Evolutionary conservation across 768 basidiomycete genomes (phyloP).

Genomic region (Tulasnella sp.): DNA sequence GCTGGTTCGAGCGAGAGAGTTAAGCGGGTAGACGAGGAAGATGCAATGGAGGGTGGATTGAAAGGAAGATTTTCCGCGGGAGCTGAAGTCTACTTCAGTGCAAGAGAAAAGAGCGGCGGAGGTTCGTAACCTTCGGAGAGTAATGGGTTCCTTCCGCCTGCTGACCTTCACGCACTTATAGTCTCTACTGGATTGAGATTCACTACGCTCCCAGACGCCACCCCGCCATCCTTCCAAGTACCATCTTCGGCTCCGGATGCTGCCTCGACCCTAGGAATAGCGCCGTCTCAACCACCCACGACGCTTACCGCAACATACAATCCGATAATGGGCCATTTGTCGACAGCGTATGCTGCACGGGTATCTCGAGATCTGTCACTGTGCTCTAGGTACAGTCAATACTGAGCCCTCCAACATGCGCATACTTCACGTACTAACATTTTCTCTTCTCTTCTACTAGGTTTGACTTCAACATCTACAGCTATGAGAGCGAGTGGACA

Average conservation of each 20-base stretch:
- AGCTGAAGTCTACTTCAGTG: constrained; percentile 88
- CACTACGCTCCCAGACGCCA: constrained; percentile 76
- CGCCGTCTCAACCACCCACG: constrained; percentile 70
- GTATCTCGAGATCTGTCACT: constrained; percentile 76
- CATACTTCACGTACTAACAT: neutral
- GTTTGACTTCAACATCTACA: constrained; percentile 95
- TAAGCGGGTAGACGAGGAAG: constrained; percentile 91
- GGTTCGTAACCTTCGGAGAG: constrained; percentile 38
- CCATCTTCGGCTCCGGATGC: constrained; percentile 21
- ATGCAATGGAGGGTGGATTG: constrained; percentile 81
- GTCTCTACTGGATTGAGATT: constrained; percentile 93
- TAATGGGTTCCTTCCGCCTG: neutral
- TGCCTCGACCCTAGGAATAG: constrained; percentile 19
- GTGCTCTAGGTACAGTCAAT: constrained; percentile 38
- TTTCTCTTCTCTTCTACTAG: constrained; percentile 21
- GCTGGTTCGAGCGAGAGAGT: constrained; percentile 31
- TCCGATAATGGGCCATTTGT: constrained; percentile 91
- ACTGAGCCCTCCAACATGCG: neutral
- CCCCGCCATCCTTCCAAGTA: constrained; percentile 51
- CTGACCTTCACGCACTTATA: constrained; percentile 22
- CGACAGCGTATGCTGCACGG: constrained; percentile 81
- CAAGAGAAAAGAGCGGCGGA: constrained; percentile 85
- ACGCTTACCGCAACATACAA: constrained; percentile 92
- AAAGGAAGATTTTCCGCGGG: constrained; percentile 86
- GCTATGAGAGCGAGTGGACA: constrained; percentile 93